Evolutionary conservation across 2,329 filamentous ascomycete species (phyloP).

Genomic region (Penicillium nordicum): DNA sequence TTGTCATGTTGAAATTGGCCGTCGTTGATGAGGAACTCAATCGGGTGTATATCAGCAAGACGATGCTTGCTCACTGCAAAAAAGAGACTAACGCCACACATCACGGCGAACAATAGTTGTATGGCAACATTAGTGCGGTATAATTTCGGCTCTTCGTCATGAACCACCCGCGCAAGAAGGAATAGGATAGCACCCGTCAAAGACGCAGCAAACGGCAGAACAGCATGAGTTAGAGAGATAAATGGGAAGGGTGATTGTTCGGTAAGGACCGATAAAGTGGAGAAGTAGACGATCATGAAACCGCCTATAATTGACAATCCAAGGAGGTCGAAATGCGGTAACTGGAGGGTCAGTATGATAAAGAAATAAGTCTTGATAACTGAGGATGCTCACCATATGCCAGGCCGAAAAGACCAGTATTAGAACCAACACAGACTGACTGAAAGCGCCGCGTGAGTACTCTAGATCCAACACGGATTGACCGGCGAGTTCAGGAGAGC

Average conservation of each 20-base stretch:
- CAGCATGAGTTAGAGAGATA: slow-evolving; percentile 27
- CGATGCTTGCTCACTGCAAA: slow-evolving; percentile 42
- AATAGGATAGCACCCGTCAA: slow-evolving; percentile 30
- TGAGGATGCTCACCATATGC: slow-evolving; percentile 38
- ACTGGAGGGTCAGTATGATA: slow-evolving; percentile 30
- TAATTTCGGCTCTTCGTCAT: slow-evolving; percentile 30
- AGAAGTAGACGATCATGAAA: slow-evolving; percentile 35
- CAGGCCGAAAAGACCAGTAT: slow-evolving; percentile 36
- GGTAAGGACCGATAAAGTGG: slow-evolving; percentile 31
- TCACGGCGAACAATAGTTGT: slow-evolving; percentile 38
- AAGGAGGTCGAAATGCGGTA: slow-evolving; percentile 39
- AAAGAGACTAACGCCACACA: slow-evolving; percentile 44
- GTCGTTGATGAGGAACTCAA: slow-evolving; percentile 53
- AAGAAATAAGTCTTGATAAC: not conserved
- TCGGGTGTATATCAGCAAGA: slow-evolving; percentile 50
- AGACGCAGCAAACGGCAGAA: slow-evolving; percentile 33
- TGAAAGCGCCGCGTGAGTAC: slow-evolving; percentile 40
- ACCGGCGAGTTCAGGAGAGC: slow-evolving; percentile 36
- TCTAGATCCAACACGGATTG: slow-evolving; percentile 39
- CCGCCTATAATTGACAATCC: slow-evolving; percentile 39
- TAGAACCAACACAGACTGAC: slow-evolving; percentile 35
- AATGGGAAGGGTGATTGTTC: slow-evolving; percentile 32
- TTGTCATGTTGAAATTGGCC: slow-evolving; percentile 48
- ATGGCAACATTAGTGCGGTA: slow-evolving; percentile 30
- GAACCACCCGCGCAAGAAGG: slow-evolving; percentile 24